phyloP scores from a whole-genome alignment of 108 stramenopile species.

The Halocafeteria seosinensis region DNA sequence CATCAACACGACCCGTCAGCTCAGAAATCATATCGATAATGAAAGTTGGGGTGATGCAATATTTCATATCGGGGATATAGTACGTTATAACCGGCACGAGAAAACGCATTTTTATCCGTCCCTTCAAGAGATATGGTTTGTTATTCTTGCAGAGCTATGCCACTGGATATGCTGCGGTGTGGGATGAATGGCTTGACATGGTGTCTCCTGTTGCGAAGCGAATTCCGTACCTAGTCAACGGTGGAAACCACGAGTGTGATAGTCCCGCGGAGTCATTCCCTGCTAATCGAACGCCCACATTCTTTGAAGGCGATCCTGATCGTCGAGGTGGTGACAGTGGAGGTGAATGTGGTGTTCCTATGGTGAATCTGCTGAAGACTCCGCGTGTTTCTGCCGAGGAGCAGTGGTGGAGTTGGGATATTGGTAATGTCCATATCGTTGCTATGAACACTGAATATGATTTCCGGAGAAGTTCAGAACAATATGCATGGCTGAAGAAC shows the following conservation, averaged over 20 bases:
- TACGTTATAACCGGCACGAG: no score
- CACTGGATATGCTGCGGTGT: not conserved
- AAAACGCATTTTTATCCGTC: no score
- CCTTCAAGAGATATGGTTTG: no score
- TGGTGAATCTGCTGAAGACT: not conserved
- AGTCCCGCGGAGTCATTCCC: not conserved
- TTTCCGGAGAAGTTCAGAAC: not conserved
- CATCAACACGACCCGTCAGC: not conserved
- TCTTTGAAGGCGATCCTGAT: not conserved
- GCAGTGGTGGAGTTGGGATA: not conserved
- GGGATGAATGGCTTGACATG: constrained; percentile 1
- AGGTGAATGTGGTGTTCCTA: not conserved
- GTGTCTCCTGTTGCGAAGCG: not conserved
- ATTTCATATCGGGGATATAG: no score
- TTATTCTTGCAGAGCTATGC: no score
- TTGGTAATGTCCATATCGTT: constrained; percentile 1
- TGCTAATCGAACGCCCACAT: not conserved
- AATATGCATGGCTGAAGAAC: not conserved
- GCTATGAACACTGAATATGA: constrained; percentile 1
- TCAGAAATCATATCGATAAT: not conserved
- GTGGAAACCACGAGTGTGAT: constrained; percentile 14
- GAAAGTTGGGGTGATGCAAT: no score
- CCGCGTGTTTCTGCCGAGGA: not conserved
- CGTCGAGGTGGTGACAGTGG: not conserved
- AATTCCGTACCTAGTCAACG: not conserved